Base-by-base conservation (phyloP, 768 basidiomycete genomes). In the Mycena pura region DNA sequence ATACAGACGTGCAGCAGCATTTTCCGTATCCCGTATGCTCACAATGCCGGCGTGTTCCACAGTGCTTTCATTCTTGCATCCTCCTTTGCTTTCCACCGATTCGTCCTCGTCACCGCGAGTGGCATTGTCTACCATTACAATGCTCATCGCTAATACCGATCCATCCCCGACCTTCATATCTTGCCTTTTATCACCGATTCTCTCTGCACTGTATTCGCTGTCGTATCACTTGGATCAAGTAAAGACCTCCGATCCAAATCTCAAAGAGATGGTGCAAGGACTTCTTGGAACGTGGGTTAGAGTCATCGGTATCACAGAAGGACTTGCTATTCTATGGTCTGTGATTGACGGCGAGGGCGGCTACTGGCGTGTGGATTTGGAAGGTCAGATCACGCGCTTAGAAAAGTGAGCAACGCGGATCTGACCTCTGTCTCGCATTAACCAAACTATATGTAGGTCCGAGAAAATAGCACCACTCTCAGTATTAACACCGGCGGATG, bases 261-360 rank as follows among this genome's bases (percentile, higher is more conserved):
- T 90, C 11, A 86, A 80, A 62, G 86, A 88, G 66, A 79, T 82
- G 3, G 74, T 92, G 3, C 79, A 75, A 19, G 86, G 85, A 9
- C 69, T 94, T 14, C 73, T 96, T 21, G 71, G 79, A 5, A 88
- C 90, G 0, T 96, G 93, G 94, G 93, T 86, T 0, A 84, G 89
- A 59, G 82, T 91, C 4, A 80, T 88, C 0, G 79, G 79, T 32
- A 68, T 73, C 6, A 65, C 74, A 6, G 86, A 89, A 52, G 90
- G 85, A 0, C 64, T 84, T 17, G 74, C 77, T 17, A 80, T 82
- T 1, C 67, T 95, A 4, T 89, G 87, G 87, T 73, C 73, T 9
- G 79, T 95, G 39, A 75, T 91, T 21, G 75, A 73, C 41, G 80
- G 80, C 13, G 78, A 84, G 54, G 78, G 79, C 19, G 73, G 79